Conservation (phyloP, 352 stramenopile species). For the Blastocystis sp. region DNA sequence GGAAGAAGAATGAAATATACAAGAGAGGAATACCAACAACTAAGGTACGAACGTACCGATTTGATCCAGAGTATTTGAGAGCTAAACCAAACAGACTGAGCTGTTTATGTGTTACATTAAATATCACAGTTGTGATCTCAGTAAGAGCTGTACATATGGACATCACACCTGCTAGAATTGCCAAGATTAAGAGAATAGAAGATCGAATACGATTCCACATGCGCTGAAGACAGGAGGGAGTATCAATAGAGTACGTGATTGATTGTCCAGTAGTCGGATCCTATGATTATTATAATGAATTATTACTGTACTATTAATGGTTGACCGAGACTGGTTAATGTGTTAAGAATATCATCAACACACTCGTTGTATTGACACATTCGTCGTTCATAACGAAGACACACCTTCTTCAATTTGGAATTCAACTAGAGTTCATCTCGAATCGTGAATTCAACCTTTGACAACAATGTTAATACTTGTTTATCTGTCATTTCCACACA, state of each 20-base stretch:
- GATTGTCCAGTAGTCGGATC: background rate
- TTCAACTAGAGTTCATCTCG: background rate
- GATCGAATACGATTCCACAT: background rate
- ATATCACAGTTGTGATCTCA: constrained; percentile 34
- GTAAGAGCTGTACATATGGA: constrained; percentile 3
- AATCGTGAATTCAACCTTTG: background rate
- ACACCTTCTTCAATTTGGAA: constrained; percentile 33
- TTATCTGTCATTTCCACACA: constrained; percentile 33
- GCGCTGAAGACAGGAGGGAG: background rate
- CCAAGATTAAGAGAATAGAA: background rate
- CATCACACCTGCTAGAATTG: background rate
- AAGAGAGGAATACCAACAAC: background rate
- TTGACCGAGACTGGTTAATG: background rate
- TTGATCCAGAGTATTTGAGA: background rate
- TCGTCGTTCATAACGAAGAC: constrained; percentile 33
- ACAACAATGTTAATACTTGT: background rate
- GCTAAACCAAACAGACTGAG: constrained; percentile 6
- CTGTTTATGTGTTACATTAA: background rate
- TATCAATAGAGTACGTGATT: background rate
- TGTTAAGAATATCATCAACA: constrained; percentile 11
- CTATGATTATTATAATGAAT: background rate
- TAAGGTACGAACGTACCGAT: background rate
- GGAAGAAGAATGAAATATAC: background rate
- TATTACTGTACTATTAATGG: background rate
- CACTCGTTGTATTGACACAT: constrained; percentile 50